Evolutionary conservation across 768 basidiomycete genomes (phyloP).

Genomic region (Boletales sp.): DNA sequence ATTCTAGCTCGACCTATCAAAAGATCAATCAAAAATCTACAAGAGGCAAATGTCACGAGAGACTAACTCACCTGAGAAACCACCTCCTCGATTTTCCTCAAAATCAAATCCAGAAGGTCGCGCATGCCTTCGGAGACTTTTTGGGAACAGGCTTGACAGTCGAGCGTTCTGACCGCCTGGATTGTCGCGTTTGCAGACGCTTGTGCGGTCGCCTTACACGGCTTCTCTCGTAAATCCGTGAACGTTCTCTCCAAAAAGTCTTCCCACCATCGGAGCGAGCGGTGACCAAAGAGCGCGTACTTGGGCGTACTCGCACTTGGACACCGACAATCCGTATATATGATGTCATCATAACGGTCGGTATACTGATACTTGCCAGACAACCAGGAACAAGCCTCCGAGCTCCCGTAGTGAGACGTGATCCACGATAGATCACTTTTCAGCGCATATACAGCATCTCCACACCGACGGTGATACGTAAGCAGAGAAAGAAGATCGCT

Average conservation of each 20-base stretch:
- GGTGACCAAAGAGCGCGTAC: background rate
- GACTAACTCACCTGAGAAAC: slow-evolving; percentile 10
- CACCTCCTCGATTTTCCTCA: slow-evolving; percentile 2
- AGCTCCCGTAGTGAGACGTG: slow-evolving; percentile 8
- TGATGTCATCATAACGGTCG: background rate
- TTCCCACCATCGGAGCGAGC: slow-evolving; percentile 21
- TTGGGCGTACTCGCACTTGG: background rate
- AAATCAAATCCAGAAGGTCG: slow-evolving; percentile 8
- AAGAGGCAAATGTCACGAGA: too few relatives aligned
- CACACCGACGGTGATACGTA: slow-evolving; percentile 17
- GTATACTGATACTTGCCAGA: background rate
- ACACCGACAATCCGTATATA: background rate
- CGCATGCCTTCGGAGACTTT: slow-evolving; percentile 6
- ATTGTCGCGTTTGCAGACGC: background rate
- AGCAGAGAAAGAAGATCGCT: slow-evolving; percentile 23
- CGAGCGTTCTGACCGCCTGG: background rate
- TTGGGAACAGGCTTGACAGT: background rate
- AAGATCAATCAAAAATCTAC: too few relatives aligned
- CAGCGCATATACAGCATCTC: slow-evolving; percentile 8
- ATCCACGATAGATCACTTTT: slow-evolving; percentile 13
- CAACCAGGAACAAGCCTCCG: slow-evolving; percentile 4
- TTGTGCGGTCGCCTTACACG: slow-evolving; percentile 9
- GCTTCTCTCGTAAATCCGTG: slow-evolving; percentile 13
- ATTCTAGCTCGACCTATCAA: too few relatives aligned
- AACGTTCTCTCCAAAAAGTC: slow-evolving; percentile 15